Percentiles rank a stretch among this genome's conserved stretches.
Evolutionary conservation across 2,329 filamentous ascomycete genomes (phyloP).

Genomic region (Corinectria fuckeliana): DNA sequence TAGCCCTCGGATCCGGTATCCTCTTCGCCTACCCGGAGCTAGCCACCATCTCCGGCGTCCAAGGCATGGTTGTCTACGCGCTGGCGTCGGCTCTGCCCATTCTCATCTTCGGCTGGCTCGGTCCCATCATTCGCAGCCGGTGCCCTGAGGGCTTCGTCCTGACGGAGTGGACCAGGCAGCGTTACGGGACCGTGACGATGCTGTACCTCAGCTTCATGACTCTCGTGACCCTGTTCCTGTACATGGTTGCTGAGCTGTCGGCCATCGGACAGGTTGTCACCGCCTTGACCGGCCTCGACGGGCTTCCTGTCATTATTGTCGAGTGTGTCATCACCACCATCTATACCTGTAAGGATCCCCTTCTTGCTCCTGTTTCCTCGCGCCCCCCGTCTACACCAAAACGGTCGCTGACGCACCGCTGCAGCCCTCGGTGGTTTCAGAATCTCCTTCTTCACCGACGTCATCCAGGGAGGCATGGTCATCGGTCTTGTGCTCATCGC

Average conservation of each 20-base stretch:
- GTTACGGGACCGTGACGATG: slow-evolving; percentile 73
- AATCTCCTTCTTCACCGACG: slow-evolving; percentile 85
- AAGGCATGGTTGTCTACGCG: slow-evolving; percentile 79
- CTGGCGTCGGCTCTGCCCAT: slow-evolving; percentile 75
- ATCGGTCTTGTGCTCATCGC: slow-evolving; percentile 76
- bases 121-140: slow-evolving; percentile 78
- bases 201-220: slow-evolving; percentile 80
- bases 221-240: slow-evolving; percentile 81
- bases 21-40: slow-evolving; percentile 84
- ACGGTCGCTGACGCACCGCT: neutral
- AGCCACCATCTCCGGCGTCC: slow-evolving; percentile 78
- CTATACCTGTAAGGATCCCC: slow-evolving; percentile 70
- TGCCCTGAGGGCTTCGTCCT: slow-evolving; percentile 85
- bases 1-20: slow-evolving; percentile 84
- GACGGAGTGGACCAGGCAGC: slow-evolving; percentile 82
- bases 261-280: slow-evolving; percentile 80
- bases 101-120: slow-evolving; percentile 75
- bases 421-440: slow-evolving; percentile 80
- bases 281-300: slow-evolving; percentile 75
- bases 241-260: slow-evolving; percentile 86
- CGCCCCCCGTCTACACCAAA: too few relatives aligned
- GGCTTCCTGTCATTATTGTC: slow-evolving; percentile 77
- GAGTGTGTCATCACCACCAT: slow-evolving; percentile 80
- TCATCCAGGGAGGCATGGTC: slow-evolving; percentile 81
- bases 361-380: neutral